phyloP scores from a whole-genome alignment of 495 filamentous ascomycete genomes.

The Extremus antarcticus region DNA sequence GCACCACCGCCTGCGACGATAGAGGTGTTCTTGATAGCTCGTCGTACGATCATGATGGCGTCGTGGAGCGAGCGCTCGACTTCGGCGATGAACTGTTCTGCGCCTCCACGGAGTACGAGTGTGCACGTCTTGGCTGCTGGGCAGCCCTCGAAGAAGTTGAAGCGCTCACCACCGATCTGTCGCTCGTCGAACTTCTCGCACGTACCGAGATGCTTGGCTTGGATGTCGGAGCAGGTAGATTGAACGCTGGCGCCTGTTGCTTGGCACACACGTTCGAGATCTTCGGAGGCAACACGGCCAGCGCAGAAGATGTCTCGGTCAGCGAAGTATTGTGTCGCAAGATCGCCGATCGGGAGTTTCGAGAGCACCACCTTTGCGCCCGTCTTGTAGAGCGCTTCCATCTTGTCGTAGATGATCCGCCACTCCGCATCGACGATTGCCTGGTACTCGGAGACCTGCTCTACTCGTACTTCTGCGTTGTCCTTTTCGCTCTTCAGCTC shows the following conservation, averaged over 20 bases:
- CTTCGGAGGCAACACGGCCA: conserved; percentile 81
- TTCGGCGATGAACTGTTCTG: conserved; percentile 98
- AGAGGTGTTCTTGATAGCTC: conserved; percentile 80
- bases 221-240: conserved; percentile 94
- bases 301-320: conserved; percentile 98
- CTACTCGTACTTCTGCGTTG: conserved; percentile 94
- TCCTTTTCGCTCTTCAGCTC: conserved; percentile 98
- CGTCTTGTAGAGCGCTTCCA: conserved; percentile 83
- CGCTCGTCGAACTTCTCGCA: conserved; percentile 88
- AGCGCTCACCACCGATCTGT: conserved; percentile 93
- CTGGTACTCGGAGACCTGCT: conserved; percentile 98
- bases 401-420: conserved; percentile 99
- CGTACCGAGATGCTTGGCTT: conserved; percentile 75
- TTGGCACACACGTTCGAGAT: conserved; percentile 92
- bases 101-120: conserved; percentile 84
- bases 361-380: conserved; percentile 94
- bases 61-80: conserved; percentile 95
- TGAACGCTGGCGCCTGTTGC: conserved; percentile 87
- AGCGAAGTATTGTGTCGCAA: conserved; percentile 95
- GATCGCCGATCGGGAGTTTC: conserved; percentile 93
- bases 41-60: conserved; percentile 99
- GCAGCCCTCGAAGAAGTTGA: conserved; percentile 96
- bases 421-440: conserved; percentile 98
- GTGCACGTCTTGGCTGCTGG: conserved; percentile 94
- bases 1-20: conserved; percentile 95